These are phyloP conservation scores for Blastobotrys elegans DNA, from an alignment of 1,139 yeast genomes.

Conservation along the genomic window DNA sequence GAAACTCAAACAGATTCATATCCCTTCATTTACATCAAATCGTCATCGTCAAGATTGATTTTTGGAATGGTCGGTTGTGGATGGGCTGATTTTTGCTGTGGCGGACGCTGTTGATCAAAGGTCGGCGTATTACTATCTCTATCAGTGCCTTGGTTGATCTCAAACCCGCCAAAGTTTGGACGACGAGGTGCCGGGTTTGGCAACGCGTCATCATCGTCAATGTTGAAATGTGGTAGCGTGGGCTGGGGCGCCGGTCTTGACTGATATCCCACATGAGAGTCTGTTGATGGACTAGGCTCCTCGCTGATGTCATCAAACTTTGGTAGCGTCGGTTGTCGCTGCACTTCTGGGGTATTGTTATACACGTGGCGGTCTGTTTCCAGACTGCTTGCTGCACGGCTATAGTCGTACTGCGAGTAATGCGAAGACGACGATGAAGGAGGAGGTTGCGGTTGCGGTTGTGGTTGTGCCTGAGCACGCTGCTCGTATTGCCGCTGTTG, in stretches of 20 bases:
- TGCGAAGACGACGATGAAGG: not conserved
- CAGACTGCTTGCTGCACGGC: too few relatives aligned
- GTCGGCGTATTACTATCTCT: not conserved
- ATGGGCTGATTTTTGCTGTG: not conserved
- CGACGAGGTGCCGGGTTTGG: not conserved
- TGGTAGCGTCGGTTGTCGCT: slow-evolving; percentile 1
- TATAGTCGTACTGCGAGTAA: not conserved
- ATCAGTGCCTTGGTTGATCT: slow-evolving; percentile 2
- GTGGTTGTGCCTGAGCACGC: not conserved
- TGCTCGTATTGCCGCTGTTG: too few relatives aligned
- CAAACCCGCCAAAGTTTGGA: slow-evolving; percentile 3
- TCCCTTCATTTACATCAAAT: not conserved
- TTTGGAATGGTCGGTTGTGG: slow-evolving; percentile 17
- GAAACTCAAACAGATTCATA: not conserved
- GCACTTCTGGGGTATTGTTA: not conserved
- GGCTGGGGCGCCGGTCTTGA: slow-evolving; percentile 5
- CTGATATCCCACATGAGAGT: not conserved
- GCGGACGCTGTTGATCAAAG: not conserved
- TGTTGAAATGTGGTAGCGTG: slow-evolving; percentile 3
- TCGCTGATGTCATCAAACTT: not conserved
- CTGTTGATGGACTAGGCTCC: not conserved
- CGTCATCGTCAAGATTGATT: slow-evolving; percentile 4
- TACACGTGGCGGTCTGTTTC: not conserved
- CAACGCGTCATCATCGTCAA: not conserved
- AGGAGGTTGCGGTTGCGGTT: not conserved